These are phyloP conservation scores for Fagus sylvatica DNA, from an alignment of 306 rosid genomes.

Conservation along the genomic window DNA sequence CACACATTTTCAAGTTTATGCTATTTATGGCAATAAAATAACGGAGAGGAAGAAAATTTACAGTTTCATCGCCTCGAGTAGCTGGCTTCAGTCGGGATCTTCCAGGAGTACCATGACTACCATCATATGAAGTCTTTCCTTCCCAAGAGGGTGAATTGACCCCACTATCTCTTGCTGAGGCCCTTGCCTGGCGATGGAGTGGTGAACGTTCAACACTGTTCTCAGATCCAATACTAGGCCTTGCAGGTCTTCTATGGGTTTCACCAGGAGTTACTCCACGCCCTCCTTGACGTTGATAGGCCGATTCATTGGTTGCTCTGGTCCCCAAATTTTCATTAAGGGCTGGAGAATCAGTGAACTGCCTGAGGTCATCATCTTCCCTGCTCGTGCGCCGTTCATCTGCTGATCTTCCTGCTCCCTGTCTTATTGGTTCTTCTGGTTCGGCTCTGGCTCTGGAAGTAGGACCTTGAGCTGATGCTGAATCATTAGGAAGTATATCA, in stretches of 20 bases:
- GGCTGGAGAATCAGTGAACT: conserved; percentile 57
- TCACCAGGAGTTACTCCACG: conserved; percentile 56
- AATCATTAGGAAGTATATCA: conserved; percentile 38
- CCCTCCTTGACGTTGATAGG: conserved; percentile 41
- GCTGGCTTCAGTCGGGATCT: conserved; percentile 63
- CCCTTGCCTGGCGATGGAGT: conserved; percentile 70
- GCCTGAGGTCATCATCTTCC: conserved; percentile 62
- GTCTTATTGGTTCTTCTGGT: conserved; percentile 33
- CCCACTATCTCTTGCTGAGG: conserved; percentile 56
- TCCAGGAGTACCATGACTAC: conserved; percentile 75
- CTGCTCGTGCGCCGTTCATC: conserved; percentile 47
- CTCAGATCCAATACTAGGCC: conserved; percentile 57
- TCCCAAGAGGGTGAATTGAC: conserved; percentile 50
- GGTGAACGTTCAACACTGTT: conserved; percentile 82
- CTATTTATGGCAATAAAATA: conserved; percentile 1
- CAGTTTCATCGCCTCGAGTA: conserved; percentile 65
- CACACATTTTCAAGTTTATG: conserved; percentile 5
- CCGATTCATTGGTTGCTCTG: conserved; percentile 41
- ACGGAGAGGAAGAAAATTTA: conserved; percentile 37
- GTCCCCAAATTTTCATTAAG: conserved; percentile 46
- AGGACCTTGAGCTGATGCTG: conserved; percentile 45
- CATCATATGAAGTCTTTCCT: conserved; percentile 62
- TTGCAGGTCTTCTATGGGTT: conserved; percentile 54
- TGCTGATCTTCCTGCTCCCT: conserved; percentile 36
- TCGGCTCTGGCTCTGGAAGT: conserved; percentile 42